Evolutionary conservation across 768 basidiomycete genomes (phyloP).

Genomic region (Auriscalpium orientale): DNA sequence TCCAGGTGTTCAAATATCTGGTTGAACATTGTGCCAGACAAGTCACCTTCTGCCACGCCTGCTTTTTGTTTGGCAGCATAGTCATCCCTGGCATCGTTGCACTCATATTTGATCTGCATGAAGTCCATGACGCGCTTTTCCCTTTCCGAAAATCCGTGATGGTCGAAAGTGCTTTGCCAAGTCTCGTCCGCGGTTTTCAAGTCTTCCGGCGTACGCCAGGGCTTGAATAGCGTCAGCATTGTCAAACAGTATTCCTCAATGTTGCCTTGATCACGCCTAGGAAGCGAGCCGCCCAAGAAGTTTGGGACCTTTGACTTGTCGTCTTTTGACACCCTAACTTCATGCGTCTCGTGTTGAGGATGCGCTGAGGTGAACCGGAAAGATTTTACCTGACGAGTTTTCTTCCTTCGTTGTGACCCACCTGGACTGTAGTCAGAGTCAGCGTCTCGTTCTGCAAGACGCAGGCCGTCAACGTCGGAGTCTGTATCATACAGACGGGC

Average conservation of each 20-base stretch:
- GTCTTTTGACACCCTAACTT: too few species aligned
- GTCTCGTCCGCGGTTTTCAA: conserved; percentile 4
- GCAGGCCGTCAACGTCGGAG: too few species aligned
- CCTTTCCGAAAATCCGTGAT: conserved; percentile 12
- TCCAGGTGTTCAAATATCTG: too few species aligned
- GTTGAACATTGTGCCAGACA: too few species aligned
- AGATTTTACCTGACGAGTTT: too few species aligned
- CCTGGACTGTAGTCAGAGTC: too few species aligned
- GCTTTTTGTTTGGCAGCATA: conserved; percentile 16
- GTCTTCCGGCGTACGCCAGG: conserved; percentile 1
- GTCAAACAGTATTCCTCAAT: conserved; percentile 11
- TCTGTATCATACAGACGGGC: too few species aligned
- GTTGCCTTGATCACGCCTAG: conserved; percentile 20
- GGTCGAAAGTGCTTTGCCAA: conserved; percentile 20
- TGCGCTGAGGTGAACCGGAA: too few species aligned
- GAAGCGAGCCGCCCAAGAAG: conserved; percentile 23
- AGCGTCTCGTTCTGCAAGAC: too few species aligned
- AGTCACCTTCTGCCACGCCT: too few species aligned
- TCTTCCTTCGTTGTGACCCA: too few species aligned
- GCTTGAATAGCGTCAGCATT: conserved; percentile 12
- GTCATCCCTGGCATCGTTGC: conserved; percentile 29
- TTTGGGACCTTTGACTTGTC: conserved; percentile 15
- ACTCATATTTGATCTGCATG: conserved; percentile 29
- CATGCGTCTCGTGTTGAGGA: too few species aligned
- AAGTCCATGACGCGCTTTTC: conserved; percentile 20